Base-by-base conservation (phyloP, 768 basidiomycete species). In the Rhizopogon vinicolor region DNA sequence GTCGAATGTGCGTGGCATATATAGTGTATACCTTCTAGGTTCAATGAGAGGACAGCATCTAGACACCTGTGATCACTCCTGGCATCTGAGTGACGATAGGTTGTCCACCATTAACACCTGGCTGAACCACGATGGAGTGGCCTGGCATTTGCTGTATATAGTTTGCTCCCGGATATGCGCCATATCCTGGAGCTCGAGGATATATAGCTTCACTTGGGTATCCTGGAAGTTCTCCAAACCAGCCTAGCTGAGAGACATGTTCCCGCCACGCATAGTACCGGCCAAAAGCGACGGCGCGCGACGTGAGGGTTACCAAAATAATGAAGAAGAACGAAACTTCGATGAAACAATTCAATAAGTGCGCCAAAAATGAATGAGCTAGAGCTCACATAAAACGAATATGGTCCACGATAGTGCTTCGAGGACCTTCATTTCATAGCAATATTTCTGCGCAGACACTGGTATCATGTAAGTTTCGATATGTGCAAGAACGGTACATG, bases 381-480 rank as follows among this genome's bases (percentile, higher is more conserved):
- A 14, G 52, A 42, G 67, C 78, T 33, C 41, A 81, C 80, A 75
- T 45, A 78, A 61, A 55, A 75, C 74, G 63, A 91, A 91, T 51
- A 82, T 70, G 64, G 81, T 75, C 90, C 90, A 91, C 0, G 89
- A 90, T 65, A 91, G 81, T 2, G 86, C 88, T 60, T 90, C 81
- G 35, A 89, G 76, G 44, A 84, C 84, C 68, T 87, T 89, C 85
- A 91, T 87, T 64, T 89, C 81, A 66, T 88, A 86, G 66, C 90
- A 92, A 60, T 78, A 91, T 28, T 72, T 66, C 60, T 74, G 73
- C 7, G 71, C 69, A 50, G 79, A 78, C 54, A 81, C 90, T 91
- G 51, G n/a, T 51, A 9, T 44, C 29, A 50, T 31, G 45, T 60
- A 58, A 57, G 48, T 13, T 51, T 41, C 43, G 18, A 54, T 16